Evolutionary conservation across 495 filamentous ascomycete genomes (phyloP), one percentile per base, ranked within the genome.

Genomic region (Podospora australis): DNA sequence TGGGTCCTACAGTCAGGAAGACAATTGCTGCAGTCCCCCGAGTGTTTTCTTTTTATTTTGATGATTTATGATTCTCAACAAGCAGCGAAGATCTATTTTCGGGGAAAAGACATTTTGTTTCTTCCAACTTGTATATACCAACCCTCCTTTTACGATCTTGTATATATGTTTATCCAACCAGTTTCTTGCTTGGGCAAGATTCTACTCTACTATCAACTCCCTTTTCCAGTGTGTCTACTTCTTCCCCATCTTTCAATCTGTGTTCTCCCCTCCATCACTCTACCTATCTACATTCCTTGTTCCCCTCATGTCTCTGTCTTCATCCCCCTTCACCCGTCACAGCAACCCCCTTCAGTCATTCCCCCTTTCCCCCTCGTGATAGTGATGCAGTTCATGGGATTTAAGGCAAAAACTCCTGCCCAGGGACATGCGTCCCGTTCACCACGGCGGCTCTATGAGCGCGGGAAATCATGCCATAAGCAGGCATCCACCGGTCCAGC

Each of bases 401-500:
- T 51, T 28, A 58, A 9, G 65, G 61, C 28, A 70, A 46, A 1
- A 42, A 11, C n/a, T 58, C 56, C 68, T 79, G 64, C 4, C 76
- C 75, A 2, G 73, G 65, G 6, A 74, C 36, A 9, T 78, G 25
- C 2, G 58, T 65, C 2, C 75, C 73, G 6, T 70, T 69, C 8
- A 56, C 26, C 24, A 69, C 52, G 8, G 77, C 74, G 14, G 65
- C 65, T 0, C 46, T 52, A 54, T 79, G 72, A 5, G 55, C 65
- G 21, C 74, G 63, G 2, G 73, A 71, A 7, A 78, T 54, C 55
- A 68, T 65, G 10, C 65, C 70, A 29, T 74, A 75, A 11, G 62
- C 62, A 2, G 74, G 66, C 49, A 71, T 46, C 47, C 72, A 78
- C 64, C 73, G 70, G 61, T 88, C 84, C 39, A 89, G 65, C 56